Evolutionary conservation across 106 monocot species (phyloP).

Genomic region (Amphibolis antarctica): DNA sequence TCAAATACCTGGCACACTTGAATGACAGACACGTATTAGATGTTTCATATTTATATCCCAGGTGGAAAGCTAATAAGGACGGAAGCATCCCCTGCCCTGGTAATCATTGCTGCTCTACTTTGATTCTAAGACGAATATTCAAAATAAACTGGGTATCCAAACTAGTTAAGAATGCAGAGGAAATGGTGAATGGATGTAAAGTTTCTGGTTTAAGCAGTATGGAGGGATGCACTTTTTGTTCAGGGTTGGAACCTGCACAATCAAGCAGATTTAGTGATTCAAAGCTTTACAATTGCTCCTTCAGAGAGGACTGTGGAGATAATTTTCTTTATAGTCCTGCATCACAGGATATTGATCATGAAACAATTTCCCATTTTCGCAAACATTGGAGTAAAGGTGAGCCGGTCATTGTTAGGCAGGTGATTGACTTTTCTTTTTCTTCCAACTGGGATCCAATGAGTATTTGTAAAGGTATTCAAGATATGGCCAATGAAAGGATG

Average conservation of each 20-base stretch:
- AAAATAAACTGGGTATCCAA: constrained; percentile 96
- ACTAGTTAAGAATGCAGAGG: constrained; percentile 76
- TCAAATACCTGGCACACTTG: neutral
- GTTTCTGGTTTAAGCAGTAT: constrained; percentile 20
- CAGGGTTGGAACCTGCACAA: constrained; percentile 4
- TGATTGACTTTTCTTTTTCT: constrained; percentile 49
- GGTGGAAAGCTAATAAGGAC: constrained; percentile 71
- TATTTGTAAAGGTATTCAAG: constrained; percentile 77
- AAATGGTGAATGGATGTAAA: constrained; percentile 90
- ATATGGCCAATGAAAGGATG: constrained; percentile 36
- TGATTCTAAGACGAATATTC: constrained; percentile 66
- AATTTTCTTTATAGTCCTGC: constrained; percentile 48
- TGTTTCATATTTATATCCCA: constrained; percentile 47
- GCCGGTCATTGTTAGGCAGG: constrained; percentile 53
- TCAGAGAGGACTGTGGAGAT: constrained; percentile 26
- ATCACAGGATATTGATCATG: constrained; percentile 43
- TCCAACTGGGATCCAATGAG: constrained; percentile 74
- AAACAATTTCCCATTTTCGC: constrained; percentile 52
- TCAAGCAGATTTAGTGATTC: constrained; percentile 9
- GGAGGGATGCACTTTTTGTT: constrained; percentile 31
- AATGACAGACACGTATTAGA: constrained; percentile 23
- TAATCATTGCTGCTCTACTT: constrained; percentile 49
- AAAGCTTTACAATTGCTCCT: constrained; percentile 23
- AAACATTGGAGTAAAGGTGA: constrained; percentile 77
- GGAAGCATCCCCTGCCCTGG: constrained; percentile 72